phyloP scores from a whole-genome alignment of 805 yeast genomes.

The Yarrowia sp. region DNA sequence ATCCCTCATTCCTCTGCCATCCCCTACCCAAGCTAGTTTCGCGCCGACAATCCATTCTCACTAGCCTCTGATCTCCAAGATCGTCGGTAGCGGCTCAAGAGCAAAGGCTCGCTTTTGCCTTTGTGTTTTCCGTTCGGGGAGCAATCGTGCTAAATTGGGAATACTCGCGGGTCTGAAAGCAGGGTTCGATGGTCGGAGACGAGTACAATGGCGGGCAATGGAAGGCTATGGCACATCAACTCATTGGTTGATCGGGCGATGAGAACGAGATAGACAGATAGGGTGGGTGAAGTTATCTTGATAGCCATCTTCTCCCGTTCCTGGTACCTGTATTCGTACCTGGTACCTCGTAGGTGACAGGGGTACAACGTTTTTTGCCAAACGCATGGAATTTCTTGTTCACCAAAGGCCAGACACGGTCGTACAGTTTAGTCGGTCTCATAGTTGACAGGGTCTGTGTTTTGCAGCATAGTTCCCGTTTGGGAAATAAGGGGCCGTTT shows the following conservation, averaged over 20 bases:
- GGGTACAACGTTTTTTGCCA: not conserved
- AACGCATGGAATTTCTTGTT: constrained; percentile 2
- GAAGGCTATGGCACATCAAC: no score
- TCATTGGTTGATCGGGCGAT: no score
- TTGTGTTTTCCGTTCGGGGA: constrained; percentile 21
- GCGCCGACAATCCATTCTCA: constrained; percentile 3
- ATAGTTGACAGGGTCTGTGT: constrained; percentile 31
- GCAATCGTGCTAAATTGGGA: constrained; percentile 33
- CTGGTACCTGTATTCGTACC: not conserved
- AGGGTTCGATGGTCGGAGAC: not conserved
- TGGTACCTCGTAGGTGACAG: not conserved
- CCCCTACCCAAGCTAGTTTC: not conserved
- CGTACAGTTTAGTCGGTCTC: constrained; percentile 13
- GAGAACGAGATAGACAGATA: no score
- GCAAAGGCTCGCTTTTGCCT: not conserved
- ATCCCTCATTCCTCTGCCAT: no score
- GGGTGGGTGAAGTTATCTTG: not conserved
- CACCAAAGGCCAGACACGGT: not conserved
- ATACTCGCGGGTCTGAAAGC: not conserved
- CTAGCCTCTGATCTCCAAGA: constrained; percentile 27
- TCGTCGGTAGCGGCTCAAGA: constrained; percentile 31
- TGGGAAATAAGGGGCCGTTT: constrained; percentile 2
- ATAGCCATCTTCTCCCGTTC: not conserved
- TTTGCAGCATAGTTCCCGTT: constrained; percentile 14
- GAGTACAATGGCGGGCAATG: no score